These are phyloP conservation scores for Aspergillus bridgeri DNA, from an alignment of 495 filamentous ascomycete genomes.

Conservation along the genomic window DNA sequence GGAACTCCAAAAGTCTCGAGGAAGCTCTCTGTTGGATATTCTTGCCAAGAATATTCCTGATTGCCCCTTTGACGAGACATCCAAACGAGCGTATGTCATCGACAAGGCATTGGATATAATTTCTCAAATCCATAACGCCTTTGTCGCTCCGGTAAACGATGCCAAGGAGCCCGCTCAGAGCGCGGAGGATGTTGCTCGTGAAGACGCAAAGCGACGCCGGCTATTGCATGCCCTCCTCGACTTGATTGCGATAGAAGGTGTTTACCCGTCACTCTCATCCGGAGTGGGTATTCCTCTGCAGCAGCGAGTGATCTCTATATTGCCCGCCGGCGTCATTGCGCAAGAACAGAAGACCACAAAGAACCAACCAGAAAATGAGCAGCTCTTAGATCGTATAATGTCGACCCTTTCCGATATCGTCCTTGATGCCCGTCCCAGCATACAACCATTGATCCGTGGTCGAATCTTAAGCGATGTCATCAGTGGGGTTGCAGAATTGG, in stretches of 20 bases:
- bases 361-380: constrained; percentile 26
- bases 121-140: constrained; percentile 34
- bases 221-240: constrained; percentile 50
- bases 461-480: constrained; percentile 46
- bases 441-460: constrained; percentile 39
- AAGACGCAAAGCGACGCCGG: constrained; percentile 46
- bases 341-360: constrained; percentile 18
- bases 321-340: constrained; percentile 45
- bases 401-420: constrained; percentile 27
- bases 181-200: constrained; percentile 28
- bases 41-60: constrained; percentile 14
- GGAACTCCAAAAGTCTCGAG: constrained; percentile 35
- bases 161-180: constrained; percentile 1
- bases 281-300: constrained; percentile 55
- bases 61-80: constrained; percentile 4
- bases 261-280: constrained; percentile 52
- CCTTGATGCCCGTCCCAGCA: constrained; percentile 31
- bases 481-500: constrained; percentile 38
- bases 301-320: constrained; percentile 49
- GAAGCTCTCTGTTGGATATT: constrained; percentile 38
- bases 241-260: constrained; percentile 52
- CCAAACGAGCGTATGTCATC: constrained; percentile 28
- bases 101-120: constrained; percentile 38
- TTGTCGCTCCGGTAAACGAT: constrained; percentile 27
- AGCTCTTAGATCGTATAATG: constrained; percentile 32